phyloP scores from a whole-genome alignment of 148 eudicot species.

The Vaccinium macrocarpon region DNA sequence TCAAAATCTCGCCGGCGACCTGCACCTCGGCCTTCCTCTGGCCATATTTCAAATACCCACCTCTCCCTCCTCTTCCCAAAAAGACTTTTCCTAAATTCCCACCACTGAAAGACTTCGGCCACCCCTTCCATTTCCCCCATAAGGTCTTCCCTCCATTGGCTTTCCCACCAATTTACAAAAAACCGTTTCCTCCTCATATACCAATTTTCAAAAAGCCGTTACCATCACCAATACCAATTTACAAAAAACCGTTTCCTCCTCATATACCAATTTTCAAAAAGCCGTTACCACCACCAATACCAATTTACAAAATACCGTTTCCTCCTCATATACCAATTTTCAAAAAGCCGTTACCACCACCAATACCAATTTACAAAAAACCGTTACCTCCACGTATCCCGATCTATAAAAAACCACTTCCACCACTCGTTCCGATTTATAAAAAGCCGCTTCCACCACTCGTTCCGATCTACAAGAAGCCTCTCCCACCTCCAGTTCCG shows the following conservation, averaged over 20 bases:
- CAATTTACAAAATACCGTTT: neutral
- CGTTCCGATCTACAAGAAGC: neutral
- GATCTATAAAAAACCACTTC: neutral
- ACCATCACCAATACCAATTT: neutral
- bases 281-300: constrained; percentile 9
- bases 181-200: neutral
- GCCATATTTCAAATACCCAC: constrained; percentile 37
- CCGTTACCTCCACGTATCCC: neutral
- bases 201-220: neutral
- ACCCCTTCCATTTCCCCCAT: constrained; percentile 11
- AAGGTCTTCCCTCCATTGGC: constrained; percentile 11
- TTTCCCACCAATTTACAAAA: neutral
- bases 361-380: neutral
- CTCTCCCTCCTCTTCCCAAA: constrained; percentile 24
- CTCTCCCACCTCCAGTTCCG: constrained; percentile 2
- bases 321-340: neutral
- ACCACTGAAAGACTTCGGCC: constrained; percentile 13
- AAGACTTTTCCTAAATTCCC: constrained; percentile 23
- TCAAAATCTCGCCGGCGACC: constrained; percentile 34
- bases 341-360: neutral
- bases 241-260: neutral
- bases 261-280: neutral
- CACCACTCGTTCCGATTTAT: neutral
- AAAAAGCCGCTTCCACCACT: neutral
- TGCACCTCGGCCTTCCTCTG: constrained; percentile 46